A percentile compares a stretch with the other conserved stretches of the same genome.
Conservation (phyloP, 108 stramenopile species). For the Skeletonema potamos region DNA sequence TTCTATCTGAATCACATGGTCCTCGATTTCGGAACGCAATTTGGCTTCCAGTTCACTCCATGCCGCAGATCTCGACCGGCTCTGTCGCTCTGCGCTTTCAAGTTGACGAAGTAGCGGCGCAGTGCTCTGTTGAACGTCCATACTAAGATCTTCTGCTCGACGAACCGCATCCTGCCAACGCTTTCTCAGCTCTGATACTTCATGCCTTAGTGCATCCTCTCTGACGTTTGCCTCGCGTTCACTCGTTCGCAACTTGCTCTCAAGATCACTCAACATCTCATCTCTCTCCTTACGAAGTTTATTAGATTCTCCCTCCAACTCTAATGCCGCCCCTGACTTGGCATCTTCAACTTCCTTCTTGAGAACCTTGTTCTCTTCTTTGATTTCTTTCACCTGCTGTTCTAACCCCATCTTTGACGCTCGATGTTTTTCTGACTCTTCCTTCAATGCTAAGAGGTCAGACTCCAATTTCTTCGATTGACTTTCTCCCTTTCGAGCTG, state of each 20-base stretch:
- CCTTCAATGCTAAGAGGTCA: slow-evolving; percentile 49
- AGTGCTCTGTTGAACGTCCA: slow-evolving; percentile 84
- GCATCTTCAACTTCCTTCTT: slow-evolving; percentile 55
- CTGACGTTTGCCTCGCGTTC: slow-evolving; percentile 77
- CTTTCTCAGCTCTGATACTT: slow-evolving; percentile 77
- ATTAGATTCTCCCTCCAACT: slow-evolving; percentile 58
- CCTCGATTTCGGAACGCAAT: slow-evolving; percentile 74
- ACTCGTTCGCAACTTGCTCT: slow-evolving; percentile 67
- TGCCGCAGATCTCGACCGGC: slow-evolving; percentile 62
- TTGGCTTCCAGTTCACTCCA: slow-evolving; percentile 75
- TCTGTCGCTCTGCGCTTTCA: slow-evolving; percentile 79
- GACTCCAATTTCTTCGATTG: slow-evolving; percentile 68
- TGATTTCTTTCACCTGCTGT: slow-evolving; percentile 69
- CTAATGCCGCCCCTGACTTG: slow-evolving; percentile 52
- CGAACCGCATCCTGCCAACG: slow-evolving; percentile 89
- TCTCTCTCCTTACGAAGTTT: slow-evolving; percentile 67
- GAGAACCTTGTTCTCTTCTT: slow-evolving; percentile 54
- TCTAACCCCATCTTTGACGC: slow-evolving; percentile 61
- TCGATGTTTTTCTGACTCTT: slow-evolving; percentile 65
- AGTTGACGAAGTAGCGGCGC: slow-evolving; percentile 80
- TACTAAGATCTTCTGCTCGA: slow-evolving; percentile 75
- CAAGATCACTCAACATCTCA: slow-evolving; percentile 64
- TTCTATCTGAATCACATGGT: slow-evolving; percentile 65
- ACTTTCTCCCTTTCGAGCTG: slow-evolving; percentile 69
- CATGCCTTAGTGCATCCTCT: slow-evolving; percentile 83